Evolutionary conservation across 2,329 filamentous ascomycete species (phyloP), one percentile per base, ranked within the genome.

Genomic region (Fusarium proliferatum): DNA sequence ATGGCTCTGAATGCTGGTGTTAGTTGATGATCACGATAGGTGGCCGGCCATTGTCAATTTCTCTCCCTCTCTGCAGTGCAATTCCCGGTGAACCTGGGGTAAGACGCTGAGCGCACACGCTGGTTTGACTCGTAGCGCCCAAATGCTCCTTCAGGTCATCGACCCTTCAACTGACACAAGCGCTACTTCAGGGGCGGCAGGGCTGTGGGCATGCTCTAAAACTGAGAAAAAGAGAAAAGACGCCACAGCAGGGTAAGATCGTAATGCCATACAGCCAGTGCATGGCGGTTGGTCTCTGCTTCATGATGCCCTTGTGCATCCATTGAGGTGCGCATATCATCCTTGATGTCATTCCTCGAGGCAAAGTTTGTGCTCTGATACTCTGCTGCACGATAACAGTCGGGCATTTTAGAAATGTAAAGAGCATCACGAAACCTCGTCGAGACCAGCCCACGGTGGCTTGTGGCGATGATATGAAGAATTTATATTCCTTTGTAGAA

Each of bases 1-100:
- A 48, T 73, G 67, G 72, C 64, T 58, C 48, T 65, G 60, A 42
- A 48, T 63, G 43, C 59, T 67, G 46, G 57, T 67, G 39, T 61
- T 60, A 56, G 66, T 49, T 52, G 60, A 60, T 43, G 69, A 73
- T 75, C 59, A 60, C 64, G 69, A 77, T 73, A 78, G 58, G 67
- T 36, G 59, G 57, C 58, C 70, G 57, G 57, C 51, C 72, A 70
- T 56, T 45, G 43, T 71, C 57, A 52, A 58, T 53, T 51, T 69
- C 59, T 26, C 51, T 64, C 64, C 58, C 60, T 34, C 41, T 55
- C 58, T 39, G 39, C 36, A 61, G 26, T 23, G 52, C 52, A 66
- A 69, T 61, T 63, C 69, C 67, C 58, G 66, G 64, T 41, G 66
- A 67, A 45, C 61, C 70, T 68, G 67, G 69, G 71, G 42, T 52